Percentiles rank a stretch among this genome's conserved stretches.
These are phyloP conservation scores for Talaromyces albobiverticillius DNA, from an alignment of 2,329 filamentous ascomycete species.

Conservation along the genomic window DNA sequence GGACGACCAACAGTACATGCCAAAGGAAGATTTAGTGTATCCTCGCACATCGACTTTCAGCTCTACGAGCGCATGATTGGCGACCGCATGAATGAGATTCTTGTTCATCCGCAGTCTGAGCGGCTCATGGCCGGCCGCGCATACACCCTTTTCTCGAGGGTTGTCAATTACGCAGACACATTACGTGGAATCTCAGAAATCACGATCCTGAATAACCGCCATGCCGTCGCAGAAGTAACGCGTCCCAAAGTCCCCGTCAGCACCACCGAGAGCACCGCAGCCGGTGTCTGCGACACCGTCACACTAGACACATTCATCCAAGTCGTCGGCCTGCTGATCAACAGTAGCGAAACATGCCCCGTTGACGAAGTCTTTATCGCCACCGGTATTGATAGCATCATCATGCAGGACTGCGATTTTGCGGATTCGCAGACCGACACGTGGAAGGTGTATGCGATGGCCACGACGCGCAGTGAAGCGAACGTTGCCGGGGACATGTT, in stretches of 20 bases:
- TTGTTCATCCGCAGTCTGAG: conserved; percentile 9
- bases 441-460: conserved; percentile 12
- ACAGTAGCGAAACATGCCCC: conserved; percentile 10
- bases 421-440: not conserved
- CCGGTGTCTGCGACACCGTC: conserved; percentile 9
- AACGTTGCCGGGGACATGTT: conserved; percentile 14
- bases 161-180: conserved; percentile 8
- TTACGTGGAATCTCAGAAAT: conserved; percentile 12
- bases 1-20: conserved; percentile 6
- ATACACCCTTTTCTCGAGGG: conserved; percentile 12
- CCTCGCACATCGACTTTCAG: conserved; percentile 5
- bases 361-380: conserved; percentile 10
- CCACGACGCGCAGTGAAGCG: not conserved
- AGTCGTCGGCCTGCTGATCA: conserved; percentile 12
- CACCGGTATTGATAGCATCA: conserved; percentile 8
- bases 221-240: conserved; percentile 6
- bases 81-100: conserved; percentile 11
- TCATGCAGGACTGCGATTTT: conserved; percentile 13
- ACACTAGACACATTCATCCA: conserved; percentile 10
- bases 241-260: conserved; percentile 6
- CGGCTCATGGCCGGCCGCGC: conserved; percentile 11
- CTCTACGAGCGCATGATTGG: conserved; percentile 12
- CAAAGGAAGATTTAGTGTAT: conserved; percentile 10
- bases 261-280: conserved; percentile 4
- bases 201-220: conserved; percentile 5